Evolutionary conservation across 108 stramenopile species (phyloP).

Genomic region (Conticribra guillardii): DNA sequence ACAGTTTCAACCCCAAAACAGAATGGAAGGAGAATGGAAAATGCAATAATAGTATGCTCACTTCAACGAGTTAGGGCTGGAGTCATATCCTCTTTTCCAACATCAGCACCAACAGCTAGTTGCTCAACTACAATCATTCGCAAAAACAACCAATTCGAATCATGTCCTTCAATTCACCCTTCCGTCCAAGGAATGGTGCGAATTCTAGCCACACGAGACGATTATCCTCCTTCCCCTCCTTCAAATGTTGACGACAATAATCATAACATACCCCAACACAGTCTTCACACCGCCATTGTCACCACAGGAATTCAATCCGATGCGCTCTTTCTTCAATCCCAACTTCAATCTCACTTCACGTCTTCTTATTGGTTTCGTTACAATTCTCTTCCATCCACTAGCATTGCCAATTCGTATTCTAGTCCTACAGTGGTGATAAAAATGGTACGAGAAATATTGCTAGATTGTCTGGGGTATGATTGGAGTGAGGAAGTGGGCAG

Average conservation of each 20-base stretch:
- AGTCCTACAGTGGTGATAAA: slow-evolving; percentile 3
- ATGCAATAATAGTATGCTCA: slow-evolving; percentile 40
- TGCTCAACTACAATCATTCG: too few species aligned
- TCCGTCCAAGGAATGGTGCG: slow-evolving; percentile 23
- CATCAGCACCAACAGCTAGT: too few species aligned
- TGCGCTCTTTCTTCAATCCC: slow-evolving; percentile 12
- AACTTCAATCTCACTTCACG: slow-evolving; percentile 20
- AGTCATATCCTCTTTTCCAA: too few species aligned
- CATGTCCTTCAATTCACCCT: too few species aligned
- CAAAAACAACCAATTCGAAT: too few species aligned
- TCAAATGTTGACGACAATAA: neutral
- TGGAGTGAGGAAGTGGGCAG: slow-evolving; percentile 22
- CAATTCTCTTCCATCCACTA: slow-evolving; percentile 18
- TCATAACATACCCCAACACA: neutral
- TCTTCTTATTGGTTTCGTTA: slow-evolving; percentile 48
- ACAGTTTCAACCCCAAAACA: too few species aligned
- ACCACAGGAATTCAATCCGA: slow-evolving; percentile 31
- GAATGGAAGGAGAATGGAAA: slow-evolving; percentile 4
- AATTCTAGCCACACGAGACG: slow-evolving; percentile 22
- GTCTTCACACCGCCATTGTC: slow-evolving; percentile 27
- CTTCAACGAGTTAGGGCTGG: slow-evolving; percentile 26
- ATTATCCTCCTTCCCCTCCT: neutral
- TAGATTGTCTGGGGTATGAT: slow-evolving; percentile 44
- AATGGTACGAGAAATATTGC: slow-evolving; percentile 29
- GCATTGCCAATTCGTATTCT: neutral